Evolutionary conservation across 169 alveolate species (phyloP).

Genomic region (Plasmodium vivax): DNA sequence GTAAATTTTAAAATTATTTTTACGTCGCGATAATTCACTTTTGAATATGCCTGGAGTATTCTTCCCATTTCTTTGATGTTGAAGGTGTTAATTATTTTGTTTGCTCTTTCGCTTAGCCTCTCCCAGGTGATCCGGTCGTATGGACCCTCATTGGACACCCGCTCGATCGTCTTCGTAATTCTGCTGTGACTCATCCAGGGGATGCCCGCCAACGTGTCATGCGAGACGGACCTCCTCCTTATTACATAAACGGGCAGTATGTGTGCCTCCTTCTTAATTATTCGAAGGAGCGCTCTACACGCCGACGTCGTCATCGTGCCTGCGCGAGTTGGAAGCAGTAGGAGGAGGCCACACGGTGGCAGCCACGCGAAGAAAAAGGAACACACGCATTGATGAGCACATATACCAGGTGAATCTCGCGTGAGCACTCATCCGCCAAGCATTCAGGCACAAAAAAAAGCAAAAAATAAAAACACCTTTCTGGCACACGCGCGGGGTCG

Average conservation of each 20-base stretch:
- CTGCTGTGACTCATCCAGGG: slow-evolving; percentile 75
- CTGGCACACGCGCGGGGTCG: neutral
- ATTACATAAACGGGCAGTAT: neutral
- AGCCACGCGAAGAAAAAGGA: neutral
- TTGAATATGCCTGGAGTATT: slow-evolving; percentile 49
- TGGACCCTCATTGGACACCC: slow-evolving; percentile 66
- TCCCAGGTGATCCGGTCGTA: slow-evolving; percentile 69
- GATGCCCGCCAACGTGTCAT: slow-evolving; percentile 68
- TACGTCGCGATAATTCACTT: slow-evolving; percentile 57
- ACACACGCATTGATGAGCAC: neutral
- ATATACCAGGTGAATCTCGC: neutral
- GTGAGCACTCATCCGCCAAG: neutral
- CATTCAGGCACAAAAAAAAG: neutral
- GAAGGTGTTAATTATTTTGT: slow-evolving; percentile 34
- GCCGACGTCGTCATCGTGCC: neutral
- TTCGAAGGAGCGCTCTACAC: neutral
- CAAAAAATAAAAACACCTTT: neutral
- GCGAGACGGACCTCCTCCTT: slow-evolving; percentile 38
- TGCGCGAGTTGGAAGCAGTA: neutral
- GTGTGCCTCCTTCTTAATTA: neutral
- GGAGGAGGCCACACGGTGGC: neutral
- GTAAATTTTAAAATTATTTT: slow-evolving; percentile 53
- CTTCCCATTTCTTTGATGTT: slow-evolving; percentile 62
- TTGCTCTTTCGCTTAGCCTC: slow-evolving; percentile 50
- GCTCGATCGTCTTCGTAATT: slow-evolving; percentile 51